Evolutionary conservation across 345 rosid species (phyloP).

Genomic region (Bruguiera parviflora): DNA sequence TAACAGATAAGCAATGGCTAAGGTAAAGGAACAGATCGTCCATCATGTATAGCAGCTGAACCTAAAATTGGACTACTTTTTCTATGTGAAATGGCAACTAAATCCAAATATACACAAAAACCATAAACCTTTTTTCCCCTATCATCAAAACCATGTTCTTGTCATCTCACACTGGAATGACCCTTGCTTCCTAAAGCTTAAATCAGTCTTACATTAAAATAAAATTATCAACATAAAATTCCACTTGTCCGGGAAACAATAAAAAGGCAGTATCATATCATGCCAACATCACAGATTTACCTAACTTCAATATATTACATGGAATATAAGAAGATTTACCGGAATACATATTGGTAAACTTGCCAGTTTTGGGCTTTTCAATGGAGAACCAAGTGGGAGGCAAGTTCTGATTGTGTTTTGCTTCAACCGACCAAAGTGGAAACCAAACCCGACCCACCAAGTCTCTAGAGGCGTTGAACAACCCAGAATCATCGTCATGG

Average conservation of each 20-base stretch:
- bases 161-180: background rate
- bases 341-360: conserved; percentile 41
- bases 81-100: background rate
- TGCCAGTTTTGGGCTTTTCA: conserved; percentile 43
- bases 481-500: conserved; percentile 39
- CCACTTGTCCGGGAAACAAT: background rate
- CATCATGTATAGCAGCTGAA: background rate
- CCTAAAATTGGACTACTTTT: background rate
- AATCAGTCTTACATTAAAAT: too few species aligned
- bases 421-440: conserved; percentile 45
- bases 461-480: conserved; percentile 39
- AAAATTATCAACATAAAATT: background rate
- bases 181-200: background rate
- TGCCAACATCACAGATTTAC: background rate
- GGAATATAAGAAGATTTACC: conserved; percentile 41
- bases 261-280: background rate
- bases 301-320: background rate
- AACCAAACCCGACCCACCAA: conserved; percentile 54
- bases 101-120: background rate
- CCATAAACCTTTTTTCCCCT: too few species aligned
- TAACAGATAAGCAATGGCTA: background rate
- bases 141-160: background rate
- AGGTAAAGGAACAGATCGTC: background rate
- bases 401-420: conserved; percentile 53
- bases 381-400: conserved; percentile 78